Evolutionary conservation across 2,329 filamentous ascomycete genomes (phyloP).

Genomic region (Apiospora aurea): DNA sequence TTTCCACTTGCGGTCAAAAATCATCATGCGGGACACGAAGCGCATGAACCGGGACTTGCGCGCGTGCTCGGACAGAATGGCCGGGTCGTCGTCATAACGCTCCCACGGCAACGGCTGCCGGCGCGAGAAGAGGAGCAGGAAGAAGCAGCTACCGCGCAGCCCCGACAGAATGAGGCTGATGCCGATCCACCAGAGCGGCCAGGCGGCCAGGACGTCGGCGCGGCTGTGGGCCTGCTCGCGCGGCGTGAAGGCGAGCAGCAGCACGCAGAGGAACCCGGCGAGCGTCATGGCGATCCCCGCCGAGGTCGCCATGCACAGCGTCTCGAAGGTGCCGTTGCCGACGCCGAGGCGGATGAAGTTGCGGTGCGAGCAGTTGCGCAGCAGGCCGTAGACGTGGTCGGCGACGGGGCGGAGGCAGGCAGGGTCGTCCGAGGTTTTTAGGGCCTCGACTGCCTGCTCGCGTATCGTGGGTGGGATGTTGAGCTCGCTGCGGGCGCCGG

Average conservation of each 20-base stretch:
- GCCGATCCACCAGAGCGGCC: slow-evolving; percentile 55
- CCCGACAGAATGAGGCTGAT: slow-evolving; percentile 52
- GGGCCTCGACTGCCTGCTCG: slow-evolving; percentile 44
- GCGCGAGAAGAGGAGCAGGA: slow-evolving; percentile 53
- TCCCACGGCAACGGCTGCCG: slow-evolving; percentile 57
- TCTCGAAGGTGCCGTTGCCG: slow-evolving; percentile 58
- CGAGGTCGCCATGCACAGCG: slow-evolving; percentile 53
- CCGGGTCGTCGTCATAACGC: slow-evolving; percentile 49
- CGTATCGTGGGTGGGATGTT: slow-evolving; percentile 54
- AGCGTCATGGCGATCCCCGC: slow-evolving; percentile 50
- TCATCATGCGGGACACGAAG: slow-evolving; percentile 49
- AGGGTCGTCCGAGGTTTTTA: slow-evolving; percentile 47
- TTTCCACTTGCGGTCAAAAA: slow-evolving; percentile 54
- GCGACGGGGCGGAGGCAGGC: slow-evolving; percentile 50
- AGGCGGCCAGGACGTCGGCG: slow-evolving; percentile 50
- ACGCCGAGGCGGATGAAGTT: slow-evolving; percentile 62
- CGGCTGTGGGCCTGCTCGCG: slow-evolving; percentile 45
- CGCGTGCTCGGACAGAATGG: slow-evolving; percentile 34
- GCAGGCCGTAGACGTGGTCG: slow-evolving; percentile 54
- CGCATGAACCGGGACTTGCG: slow-evolving; percentile 40
- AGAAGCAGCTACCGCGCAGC: slow-evolving; percentile 55
- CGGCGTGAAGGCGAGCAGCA: slow-evolving; percentile 47
- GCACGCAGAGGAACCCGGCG: slow-evolving; percentile 48
- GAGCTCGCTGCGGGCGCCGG: slow-evolving; percentile 53
- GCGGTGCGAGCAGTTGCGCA: slow-evolving; percentile 56